A percentile compares a stretch with the other conserved stretches of the same genome.
Evolutionary conservation across 1,139 yeast genomes (phyloP).

Genomic region (Geotrichum histeridarum): DNA sequence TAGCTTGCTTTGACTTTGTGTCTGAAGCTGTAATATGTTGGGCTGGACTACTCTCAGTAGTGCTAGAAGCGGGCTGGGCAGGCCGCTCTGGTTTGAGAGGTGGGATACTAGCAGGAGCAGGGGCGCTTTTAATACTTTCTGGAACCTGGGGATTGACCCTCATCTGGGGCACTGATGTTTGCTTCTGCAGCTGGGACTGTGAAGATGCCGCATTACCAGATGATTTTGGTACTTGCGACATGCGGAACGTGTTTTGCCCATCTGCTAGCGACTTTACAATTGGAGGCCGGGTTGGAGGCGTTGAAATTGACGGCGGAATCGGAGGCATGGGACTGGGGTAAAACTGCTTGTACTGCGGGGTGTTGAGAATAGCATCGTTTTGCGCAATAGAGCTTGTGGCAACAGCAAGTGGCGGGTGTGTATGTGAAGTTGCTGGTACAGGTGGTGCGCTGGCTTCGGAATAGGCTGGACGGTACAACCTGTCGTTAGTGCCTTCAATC

Average conservation of each 20-base stretch:
- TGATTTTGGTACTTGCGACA: constrained; percentile 16
- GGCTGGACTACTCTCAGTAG: constrained; percentile 18
- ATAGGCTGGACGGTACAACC: constrained; percentile 4
- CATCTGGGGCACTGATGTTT: constrained; percentile 26
- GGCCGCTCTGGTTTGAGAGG: background rate
- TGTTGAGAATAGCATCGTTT: constrained; percentile 5
- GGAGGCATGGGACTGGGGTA: constrained; percentile 2
- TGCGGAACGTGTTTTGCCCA: constrained; percentile 28
- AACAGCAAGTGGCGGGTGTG: background rate
- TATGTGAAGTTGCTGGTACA: constrained; percentile 2
- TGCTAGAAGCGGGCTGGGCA: background rate
- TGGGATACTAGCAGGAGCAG: background rate
- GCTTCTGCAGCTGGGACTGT: constrained; percentile 15
- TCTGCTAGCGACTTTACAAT: constrained; percentile 27
- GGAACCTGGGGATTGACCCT: constrained; percentile 23
- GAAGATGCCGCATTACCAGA: constrained; percentile 11
- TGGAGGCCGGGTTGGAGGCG: constrained; percentile 1
- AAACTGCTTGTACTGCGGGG: constrained; percentile 6
- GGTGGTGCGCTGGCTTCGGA: constrained; percentile 9
- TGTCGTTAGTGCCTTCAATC: constrained; percentile 27
- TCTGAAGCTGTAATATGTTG: constrained; percentile 21
- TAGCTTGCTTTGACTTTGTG: constrained; percentile 14
- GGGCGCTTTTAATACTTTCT: background rate
- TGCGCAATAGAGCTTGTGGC: constrained; percentile 5
- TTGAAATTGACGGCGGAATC: constrained; percentile 2